Evolutionary conservation across 2,329 filamentous ascomycete genomes (phyloP).

Genomic region (Tetracladium maxilliforme): DNA sequence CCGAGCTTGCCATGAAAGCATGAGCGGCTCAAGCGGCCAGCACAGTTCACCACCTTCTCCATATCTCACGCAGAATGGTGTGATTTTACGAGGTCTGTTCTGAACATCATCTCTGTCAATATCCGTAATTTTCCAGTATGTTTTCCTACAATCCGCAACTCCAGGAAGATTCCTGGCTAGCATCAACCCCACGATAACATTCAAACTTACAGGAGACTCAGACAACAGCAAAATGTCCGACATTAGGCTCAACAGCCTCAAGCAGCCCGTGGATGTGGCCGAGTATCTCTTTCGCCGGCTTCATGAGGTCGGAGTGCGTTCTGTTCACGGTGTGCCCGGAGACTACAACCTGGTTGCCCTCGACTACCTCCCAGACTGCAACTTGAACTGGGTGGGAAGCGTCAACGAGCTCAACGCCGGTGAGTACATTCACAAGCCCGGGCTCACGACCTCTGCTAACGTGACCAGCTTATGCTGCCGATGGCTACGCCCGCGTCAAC

Average conservation of each 20-base stretch:
- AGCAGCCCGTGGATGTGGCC: slow-evolving; percentile 37
- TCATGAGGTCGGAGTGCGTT: slow-evolving; percentile 46
- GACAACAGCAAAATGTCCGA: slow-evolving; percentile 16
- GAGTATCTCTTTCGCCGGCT: slow-evolving; percentile 55
- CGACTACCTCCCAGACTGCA: slow-evolving; percentile 45
- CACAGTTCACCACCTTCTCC: too few species aligned
- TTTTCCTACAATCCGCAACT: too few species aligned
- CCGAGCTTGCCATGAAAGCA: too few species aligned
- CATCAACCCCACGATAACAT: too few species aligned
- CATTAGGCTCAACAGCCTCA: slow-evolving; percentile 23
- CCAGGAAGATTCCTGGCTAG: too few species aligned
- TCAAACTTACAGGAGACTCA: slow-evolving; percentile 1
- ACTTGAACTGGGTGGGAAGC: slow-evolving; percentile 51
- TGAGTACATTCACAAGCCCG: slow-evolving; percentile 17
- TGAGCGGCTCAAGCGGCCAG: too few species aligned
- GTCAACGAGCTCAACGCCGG: slow-evolving; percentile 62
- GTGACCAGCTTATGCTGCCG: slow-evolving; percentile 54
- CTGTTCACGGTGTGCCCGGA: slow-evolving; percentile 54
- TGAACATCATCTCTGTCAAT: too few species aligned
- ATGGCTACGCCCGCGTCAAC: slow-evolving; percentile 63
- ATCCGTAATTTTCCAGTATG: too few species aligned
- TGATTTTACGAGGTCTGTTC: too few species aligned
- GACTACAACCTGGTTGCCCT: slow-evolving; percentile 60
- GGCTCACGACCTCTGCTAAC: slow-evolving; percentile 1
- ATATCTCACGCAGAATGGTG: too few species aligned